Conservation (phyloP, 2,329 filamentous ascomycete genomes). For the Curvularia eragrostidis region DNA sequence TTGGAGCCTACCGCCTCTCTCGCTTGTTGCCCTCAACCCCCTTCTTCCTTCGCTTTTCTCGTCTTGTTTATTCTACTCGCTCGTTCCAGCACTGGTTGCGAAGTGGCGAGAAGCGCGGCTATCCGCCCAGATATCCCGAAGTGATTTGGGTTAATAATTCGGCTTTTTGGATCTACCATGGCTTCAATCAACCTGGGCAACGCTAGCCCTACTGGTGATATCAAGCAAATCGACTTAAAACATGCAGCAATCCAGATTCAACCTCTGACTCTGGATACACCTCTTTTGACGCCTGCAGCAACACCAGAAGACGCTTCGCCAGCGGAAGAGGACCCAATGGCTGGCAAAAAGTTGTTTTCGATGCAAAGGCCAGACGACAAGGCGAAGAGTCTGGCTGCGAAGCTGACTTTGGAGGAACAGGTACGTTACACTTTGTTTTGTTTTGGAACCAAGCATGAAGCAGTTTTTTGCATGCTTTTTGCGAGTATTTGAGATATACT, state of each 20-base stretch:
- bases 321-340: constrained; percentile 37
- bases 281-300: constrained; percentile 37
- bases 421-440: constrained; percentile 37
- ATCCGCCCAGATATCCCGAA: constrained; percentile 35
- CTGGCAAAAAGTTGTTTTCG: constrained; percentile 44
- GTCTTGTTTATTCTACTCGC: neutral
- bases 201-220: constrained; percentile 36
- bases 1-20: constrained; percentile 22
- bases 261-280: constrained; percentile 34
- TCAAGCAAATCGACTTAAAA: constrained; percentile 42
- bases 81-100: constrained; percentile 18
- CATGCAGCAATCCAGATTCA: constrained; percentile 41
- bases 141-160: constrained; percentile 25
- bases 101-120: constrained; percentile 37
- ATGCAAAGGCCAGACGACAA: constrained; percentile 42
- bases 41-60: neutral
- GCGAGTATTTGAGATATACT: neutral
- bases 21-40: constrained; percentile 17
- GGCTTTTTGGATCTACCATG: constrained; percentile 37
- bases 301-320: constrained; percentile 38
- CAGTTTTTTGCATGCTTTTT: neutral
- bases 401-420: constrained; percentile 50
- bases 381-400: constrained; percentile 45
- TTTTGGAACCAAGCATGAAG: constrained; percentile 7
- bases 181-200: constrained; percentile 39